Evolutionary conservation across 179 eudicot genomes (phyloP), one percentile per base, ranked within the genome.

Genomic region (Spergularia azorica): DNA sequence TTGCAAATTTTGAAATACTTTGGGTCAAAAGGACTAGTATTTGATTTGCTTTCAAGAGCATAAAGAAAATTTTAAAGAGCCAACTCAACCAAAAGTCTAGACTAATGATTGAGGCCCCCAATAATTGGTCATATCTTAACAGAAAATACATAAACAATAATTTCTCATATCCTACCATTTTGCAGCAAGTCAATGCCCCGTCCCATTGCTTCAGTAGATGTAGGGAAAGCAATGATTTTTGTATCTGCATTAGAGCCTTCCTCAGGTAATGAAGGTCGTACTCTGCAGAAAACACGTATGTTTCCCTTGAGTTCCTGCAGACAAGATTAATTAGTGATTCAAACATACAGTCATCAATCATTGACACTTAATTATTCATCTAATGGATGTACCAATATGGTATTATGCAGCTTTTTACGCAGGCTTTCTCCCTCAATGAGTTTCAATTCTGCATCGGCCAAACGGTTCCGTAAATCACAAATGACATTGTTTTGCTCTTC

Each of bases 271-370:
- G 83, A 70, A 71, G 98, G 98, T 20, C 98, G 84, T 18, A 95
- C 97, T 83, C 98, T 87, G 82, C 98, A 95, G 78, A 95, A 95
- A 61, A 95, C 98, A 36, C 98, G 89, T 15, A 95, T 95, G 75
- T 95, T 95, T 52, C 98, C 98, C 86, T 95, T 95, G 71, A 95
- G 81, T 84, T 95, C 98, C 98, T 95, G 87, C 72, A 67, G 74
- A 70, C 5, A 63, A 72, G 15, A 51, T 64, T 11, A 26, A 32
- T 55, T 77, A 14, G 67, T 48, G 54, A 72, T 70, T 73, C 60
- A 1, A 50, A 60, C 14, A 21, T 57, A 43, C 38, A 72, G 61
- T 52, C 66, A 63, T 26, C 15, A 41, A 71, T 61, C 75, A 78
- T 38, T 46, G 51, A 26, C 59, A 55, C 62, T 59, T 11, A 73